Evolutionary conservation across 495 filamentous ascomycete species (phyloP).

Genomic region (Xylaria cubensis): DNA sequence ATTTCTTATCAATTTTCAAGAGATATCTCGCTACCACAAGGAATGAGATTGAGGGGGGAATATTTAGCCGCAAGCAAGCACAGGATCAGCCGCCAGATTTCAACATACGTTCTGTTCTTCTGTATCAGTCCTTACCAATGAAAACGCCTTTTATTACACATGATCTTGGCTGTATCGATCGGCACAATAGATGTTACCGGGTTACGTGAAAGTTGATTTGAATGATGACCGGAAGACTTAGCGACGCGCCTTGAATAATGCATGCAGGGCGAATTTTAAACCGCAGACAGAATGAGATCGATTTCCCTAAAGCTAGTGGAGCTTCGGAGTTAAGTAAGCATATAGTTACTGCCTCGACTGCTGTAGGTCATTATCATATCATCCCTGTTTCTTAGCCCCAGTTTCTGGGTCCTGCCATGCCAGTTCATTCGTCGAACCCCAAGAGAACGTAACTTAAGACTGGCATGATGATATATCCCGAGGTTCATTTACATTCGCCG

Average conservation of each 20-base stretch:
- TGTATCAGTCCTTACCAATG: neutral
- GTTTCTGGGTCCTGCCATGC: neutral
- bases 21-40: slow-evolving; percentile 6
- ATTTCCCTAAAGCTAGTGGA: neutral
- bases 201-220: neutral
- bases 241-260: neutral
- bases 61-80: slow-evolving; percentile 16
- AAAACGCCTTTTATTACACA: neutral
- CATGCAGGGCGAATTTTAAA: neutral
- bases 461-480: neutral
- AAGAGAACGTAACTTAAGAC: neutral
- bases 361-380: neutral
- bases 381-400: neutral
- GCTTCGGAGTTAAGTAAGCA: slow-evolving; percentile 11
- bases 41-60: slow-evolving; percentile 7
- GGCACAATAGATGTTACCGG: neutral
- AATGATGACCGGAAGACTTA: neutral
- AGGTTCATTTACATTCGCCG: neutral
- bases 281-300: slow-evolving; percentile 1
- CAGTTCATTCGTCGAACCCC: neutral
- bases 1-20: slow-evolving; percentile 8
- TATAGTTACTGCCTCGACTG: no score
- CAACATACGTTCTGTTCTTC: neutral
- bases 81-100: slow-evolving; percentile 14
- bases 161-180: neutral